Evolutionary conservation across 2,329 filamentous ascomycete genomes (phyloP).

Genomic region (Aspergillus pseudoterreus): DNA sequence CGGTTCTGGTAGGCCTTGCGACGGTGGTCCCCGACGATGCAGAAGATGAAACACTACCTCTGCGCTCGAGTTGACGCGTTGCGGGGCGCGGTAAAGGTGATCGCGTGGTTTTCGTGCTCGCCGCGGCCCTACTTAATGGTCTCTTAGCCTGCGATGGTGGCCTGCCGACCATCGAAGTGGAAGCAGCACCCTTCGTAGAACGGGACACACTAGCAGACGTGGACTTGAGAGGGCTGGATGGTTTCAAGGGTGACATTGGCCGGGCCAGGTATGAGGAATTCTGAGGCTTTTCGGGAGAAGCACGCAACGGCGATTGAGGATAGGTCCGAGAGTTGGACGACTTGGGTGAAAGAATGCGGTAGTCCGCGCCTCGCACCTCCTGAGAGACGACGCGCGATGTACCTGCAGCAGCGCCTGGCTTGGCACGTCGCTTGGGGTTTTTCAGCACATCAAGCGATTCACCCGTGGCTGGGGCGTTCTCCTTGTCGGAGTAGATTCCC

Average conservation of each 20-base stretch:
- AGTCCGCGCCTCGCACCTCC: slow-evolving; percentile 45
- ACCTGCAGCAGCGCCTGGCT: slow-evolving; percentile 35
- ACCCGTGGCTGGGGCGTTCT: slow-evolving; percentile 55
- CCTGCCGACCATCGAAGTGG: slow-evolving; percentile 23
- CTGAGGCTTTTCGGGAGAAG: slow-evolving; percentile 39
- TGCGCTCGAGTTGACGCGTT: slow-evolving; percentile 38
- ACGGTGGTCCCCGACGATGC: slow-evolving; percentile 38
- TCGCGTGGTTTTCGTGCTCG: slow-evolving; percentile 24
- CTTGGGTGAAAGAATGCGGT: slow-evolving; percentile 71
- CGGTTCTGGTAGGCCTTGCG: slow-evolving; percentile 27
- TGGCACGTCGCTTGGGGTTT: slow-evolving; percentile 67
- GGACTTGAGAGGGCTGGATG: slow-evolving; percentile 38
- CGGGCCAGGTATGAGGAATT: slow-evolving; percentile 57
- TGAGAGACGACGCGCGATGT: slow-evolving; percentile 41
- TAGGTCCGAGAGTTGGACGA: slow-evolving; percentile 73
- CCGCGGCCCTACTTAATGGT: slow-evolving; percentile 28
- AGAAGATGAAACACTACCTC: slow-evolving; percentile 35
- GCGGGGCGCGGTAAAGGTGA: slow-evolving; percentile 33
- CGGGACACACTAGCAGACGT: slow-evolving; percentile 19
- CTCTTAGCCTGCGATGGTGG: slow-evolving; percentile 27
- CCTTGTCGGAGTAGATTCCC: slow-evolving; percentile 66
- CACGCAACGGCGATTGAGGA: slow-evolving; percentile 53
- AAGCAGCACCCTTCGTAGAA: slow-evolving; percentile 22
- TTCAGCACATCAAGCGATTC: slow-evolving; percentile 50
- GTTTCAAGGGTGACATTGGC: slow-evolving; percentile 62